Evolutionary conservation across 2,329 filamentous ascomycete species (phyloP).

Genomic region (Elsinoe ampelina): DNA sequence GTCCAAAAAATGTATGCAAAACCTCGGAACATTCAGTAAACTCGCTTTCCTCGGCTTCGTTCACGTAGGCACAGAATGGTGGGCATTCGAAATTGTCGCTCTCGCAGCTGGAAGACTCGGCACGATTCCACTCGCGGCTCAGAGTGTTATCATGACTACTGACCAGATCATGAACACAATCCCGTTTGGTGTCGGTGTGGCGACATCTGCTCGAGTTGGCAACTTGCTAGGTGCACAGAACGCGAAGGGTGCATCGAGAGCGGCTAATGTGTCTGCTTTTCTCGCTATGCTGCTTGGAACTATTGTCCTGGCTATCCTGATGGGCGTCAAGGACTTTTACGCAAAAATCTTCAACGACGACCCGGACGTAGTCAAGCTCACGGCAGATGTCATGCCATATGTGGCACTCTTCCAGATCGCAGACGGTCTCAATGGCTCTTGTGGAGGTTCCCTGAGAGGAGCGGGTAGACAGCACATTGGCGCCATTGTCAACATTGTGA

Average conservation of each 20-base stretch:
- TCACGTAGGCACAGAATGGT: constrained; percentile 87
- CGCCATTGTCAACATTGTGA: constrained; percentile 69
- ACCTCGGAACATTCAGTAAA: constrained; percentile 61
- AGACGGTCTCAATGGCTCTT: constrained; percentile 76
- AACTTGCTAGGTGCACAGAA: constrained; percentile 67
- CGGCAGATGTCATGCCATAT: constrained; percentile 70
- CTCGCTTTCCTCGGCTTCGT: constrained; percentile 68
- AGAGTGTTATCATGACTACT: constrained; percentile 82
- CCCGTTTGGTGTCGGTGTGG: constrained; percentile 77
- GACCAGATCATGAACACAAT: constrained; percentile 74
- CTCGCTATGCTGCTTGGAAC: constrained; percentile 61
- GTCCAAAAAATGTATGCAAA: constrained; percentile 53
- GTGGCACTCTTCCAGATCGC: constrained; percentile 87
- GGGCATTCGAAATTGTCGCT: constrained; percentile 87
- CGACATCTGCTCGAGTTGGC: constrained; percentile 66
- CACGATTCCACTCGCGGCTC: constrained; percentile 67
- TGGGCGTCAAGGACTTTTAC: constrained; percentile 63
- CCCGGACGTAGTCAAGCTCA: constrained; percentile 58
- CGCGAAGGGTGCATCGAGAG: constrained; percentile 55
- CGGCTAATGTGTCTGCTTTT: constrained; percentile 66
- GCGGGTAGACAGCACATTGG: constrained; percentile 85
- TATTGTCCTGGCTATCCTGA: constrained; percentile 57
- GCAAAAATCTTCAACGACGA: constrained; percentile 78
- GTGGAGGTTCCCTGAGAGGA: constrained; percentile 68
- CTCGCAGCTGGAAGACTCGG: constrained; percentile 72